A percentile compares a stretch with the other conserved stretches of the same genome.
phyloP scores from a whole-genome alignment of 176 grass and related monocot genomes.

The Ensete ventricosum region DNA sequence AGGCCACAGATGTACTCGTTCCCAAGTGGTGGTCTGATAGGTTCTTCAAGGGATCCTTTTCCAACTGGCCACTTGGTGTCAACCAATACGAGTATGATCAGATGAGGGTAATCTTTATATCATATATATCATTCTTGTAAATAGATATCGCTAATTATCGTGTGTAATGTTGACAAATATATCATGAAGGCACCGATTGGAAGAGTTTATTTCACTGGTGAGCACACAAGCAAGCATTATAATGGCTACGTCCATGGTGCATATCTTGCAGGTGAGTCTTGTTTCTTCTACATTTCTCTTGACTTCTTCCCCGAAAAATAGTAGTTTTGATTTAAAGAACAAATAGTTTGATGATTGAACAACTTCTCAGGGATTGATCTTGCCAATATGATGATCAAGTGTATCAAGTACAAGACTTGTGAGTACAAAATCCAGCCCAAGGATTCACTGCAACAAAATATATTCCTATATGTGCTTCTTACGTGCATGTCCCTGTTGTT shows the following conservation, averaged over 20 bases:
- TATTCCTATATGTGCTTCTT: not conserved
- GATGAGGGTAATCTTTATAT: conserved; percentile 39
- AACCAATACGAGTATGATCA: conserved; percentile 52
- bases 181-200: conserved; percentile 33
- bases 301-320: not conserved
- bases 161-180: too few species aligned
- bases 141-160: too few species aligned
- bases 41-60: conserved; percentile 50
- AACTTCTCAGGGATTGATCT: conserved; percentile 7
- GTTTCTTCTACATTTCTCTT: not conserved
- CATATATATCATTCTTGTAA: not conserved
- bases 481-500: not conserved
- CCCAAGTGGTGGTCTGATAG: conserved; percentile 55
- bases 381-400: conserved; percentile 12
- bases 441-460: not conserved
- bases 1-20: conserved; percentile 45
- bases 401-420: not conserved
- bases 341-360: not conserved
- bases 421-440: conserved; percentile 4
- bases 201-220: conserved; percentile 56
- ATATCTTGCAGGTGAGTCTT: conserved; percentile 34
- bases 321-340: not conserved
- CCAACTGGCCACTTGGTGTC: conserved; percentile 65
- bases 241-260: conserved; percentile 57
- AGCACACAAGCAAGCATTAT: conserved; percentile 50